A percentile compares a stretch with the other conserved stretches of the same genome.
phyloP scores from a whole-genome alignment of 257 asterid genomes.

The Gentiana straminea region DNA sequence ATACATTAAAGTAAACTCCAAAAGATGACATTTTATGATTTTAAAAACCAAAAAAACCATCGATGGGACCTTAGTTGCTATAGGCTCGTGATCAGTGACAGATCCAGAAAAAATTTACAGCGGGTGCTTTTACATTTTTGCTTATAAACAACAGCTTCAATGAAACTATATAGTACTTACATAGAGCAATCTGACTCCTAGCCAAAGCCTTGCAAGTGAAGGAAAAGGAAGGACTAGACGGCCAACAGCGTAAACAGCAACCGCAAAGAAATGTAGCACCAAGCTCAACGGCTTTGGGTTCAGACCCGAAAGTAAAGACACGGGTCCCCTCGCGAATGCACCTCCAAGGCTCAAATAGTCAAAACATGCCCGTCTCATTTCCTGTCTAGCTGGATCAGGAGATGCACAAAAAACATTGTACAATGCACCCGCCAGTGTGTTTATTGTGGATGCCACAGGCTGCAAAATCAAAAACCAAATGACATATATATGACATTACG shows the following conservation, averaged over 20 bases:
- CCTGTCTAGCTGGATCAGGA: slow-evolving; percentile 58
- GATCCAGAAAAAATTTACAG: no score
- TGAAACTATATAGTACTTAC: slow-evolving; percentile 17
- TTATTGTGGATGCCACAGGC: slow-evolving; percentile 84
- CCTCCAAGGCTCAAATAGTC: slow-evolving; percentile 70
- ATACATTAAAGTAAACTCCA: no score
- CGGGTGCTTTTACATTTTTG: not conserved
- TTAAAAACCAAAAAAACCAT: no score
- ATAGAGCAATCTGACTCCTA: slow-evolving; percentile 43
- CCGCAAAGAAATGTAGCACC: slow-evolving; percentile 56
- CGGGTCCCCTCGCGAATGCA: slow-evolving; percentile 43
- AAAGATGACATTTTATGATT: no score
- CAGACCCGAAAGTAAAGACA: slow-evolving; percentile 60
- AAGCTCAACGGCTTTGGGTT: slow-evolving; percentile 62
- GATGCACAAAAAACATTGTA: slow-evolving; percentile 66
- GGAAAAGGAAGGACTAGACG: slow-evolving; percentile 60
- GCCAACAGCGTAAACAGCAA: slow-evolving; percentile 61
- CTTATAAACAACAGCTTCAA: not conserved
- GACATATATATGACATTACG: no score
- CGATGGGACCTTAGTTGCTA: no score
- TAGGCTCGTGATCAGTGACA: no score
- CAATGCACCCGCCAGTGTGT: slow-evolving; percentile 68
- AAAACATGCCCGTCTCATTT: slow-evolving; percentile 63
- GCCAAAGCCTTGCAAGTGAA: slow-evolving; percentile 41
- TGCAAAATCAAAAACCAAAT: slow-evolving; percentile 17